phyloP scores from a whole-genome alignment of 2,329 filamentous ascomycete species.

The Fusarium sp. region DNA sequence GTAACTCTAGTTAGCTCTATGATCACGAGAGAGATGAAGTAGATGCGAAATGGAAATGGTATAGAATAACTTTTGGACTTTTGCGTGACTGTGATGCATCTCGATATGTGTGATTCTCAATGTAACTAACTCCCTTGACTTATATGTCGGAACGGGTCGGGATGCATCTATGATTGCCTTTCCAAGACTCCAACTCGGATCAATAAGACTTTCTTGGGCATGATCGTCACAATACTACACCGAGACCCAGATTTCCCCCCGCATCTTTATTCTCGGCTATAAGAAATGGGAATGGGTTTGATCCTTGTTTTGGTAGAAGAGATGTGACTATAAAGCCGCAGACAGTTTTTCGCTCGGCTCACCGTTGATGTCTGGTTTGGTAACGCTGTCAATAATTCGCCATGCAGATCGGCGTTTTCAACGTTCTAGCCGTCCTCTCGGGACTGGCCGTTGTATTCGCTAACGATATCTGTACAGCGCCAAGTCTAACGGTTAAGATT shows the following conservation, averaged over 20 bases:
- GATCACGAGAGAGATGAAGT: slow-evolving; percentile 56
- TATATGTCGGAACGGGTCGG: neutral
- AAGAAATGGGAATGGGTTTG: neutral
- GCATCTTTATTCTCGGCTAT: neutral
- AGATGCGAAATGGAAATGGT: slow-evolving; percentile 52
- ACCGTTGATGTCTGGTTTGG: neutral
- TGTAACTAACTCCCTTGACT: neutral
- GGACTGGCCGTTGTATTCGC: neutral
- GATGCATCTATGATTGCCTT: neutral
- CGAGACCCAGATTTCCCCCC: neutral
- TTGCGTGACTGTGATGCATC: neutral
- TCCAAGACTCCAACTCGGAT: neutral
- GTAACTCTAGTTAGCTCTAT: slow-evolving; percentile 57
- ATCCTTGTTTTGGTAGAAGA: neutral
- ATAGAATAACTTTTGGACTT: slow-evolving; percentile 37
- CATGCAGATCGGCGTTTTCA: neutral
- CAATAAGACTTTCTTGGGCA: neutral
- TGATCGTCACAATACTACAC: neutral
- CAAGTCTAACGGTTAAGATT: slow-evolving; percentile 2
- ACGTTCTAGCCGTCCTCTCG: neutral
- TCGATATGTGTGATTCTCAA: neutral
- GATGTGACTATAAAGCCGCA: neutral
- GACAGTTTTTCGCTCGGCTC: neutral
- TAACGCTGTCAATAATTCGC: neutral
- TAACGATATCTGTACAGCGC: neutral